Evolutionary conservation across 305 asterid species (phyloP).

Genomic region (Caryopteris hybrid): DNA sequence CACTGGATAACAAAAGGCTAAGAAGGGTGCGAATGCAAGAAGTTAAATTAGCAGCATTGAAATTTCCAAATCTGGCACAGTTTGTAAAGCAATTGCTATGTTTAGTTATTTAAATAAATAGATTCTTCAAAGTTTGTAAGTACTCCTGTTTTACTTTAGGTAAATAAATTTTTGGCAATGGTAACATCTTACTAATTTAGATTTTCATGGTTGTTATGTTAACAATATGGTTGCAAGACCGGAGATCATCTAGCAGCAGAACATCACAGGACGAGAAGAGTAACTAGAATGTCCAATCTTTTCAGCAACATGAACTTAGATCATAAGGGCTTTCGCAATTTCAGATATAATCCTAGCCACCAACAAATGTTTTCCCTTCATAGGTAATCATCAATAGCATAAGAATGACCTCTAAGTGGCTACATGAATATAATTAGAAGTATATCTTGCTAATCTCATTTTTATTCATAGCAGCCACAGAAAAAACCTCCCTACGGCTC

Average conservation of each 20-base stretch:
- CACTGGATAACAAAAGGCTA: constrained; percentile 58
- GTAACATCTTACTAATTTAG: constrained; percentile 3
- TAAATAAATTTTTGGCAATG: constrained; percentile 2
- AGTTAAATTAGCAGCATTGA: constrained; percentile 5
- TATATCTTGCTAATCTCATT: neutral
- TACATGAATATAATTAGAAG: neutral
- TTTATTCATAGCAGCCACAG: constrained; percentile 5
- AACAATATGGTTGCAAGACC: constrained; percentile 1
- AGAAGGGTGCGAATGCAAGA: constrained; percentile 22
- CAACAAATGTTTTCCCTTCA: neutral
- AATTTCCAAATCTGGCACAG: constrained; percentile 14
- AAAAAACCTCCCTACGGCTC: neutral
- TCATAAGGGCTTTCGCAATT: neutral
- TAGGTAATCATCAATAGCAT: neutral
- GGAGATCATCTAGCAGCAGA: constrained; percentile 8
- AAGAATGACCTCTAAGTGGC: neutral
- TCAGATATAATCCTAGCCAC: constrained; percentile 7
- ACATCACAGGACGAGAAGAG: constrained; percentile 8
- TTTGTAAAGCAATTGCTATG: constrained; percentile 1
- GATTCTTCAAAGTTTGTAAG: neutral
- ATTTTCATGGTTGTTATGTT: neutral
- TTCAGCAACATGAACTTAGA: neutral
- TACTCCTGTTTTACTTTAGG: neutral
- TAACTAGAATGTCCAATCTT: constrained; percentile 2
- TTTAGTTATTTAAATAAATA: constrained; percentile 3